phyloP scores from a whole-genome alignment of 345 rosid species.

The Anacardium occidentale region DNA sequence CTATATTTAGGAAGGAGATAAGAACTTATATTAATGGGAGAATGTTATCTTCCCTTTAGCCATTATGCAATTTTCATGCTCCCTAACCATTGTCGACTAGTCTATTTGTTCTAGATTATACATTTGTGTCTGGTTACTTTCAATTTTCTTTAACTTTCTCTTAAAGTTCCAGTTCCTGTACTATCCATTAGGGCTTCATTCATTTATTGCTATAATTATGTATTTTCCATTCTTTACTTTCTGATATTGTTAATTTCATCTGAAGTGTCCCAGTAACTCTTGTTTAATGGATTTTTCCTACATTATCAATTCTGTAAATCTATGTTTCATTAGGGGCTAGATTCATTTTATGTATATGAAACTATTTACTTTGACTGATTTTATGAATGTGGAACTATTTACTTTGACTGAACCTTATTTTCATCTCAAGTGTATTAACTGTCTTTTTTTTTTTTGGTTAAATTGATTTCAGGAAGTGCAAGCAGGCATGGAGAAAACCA shows the following conservation, averaged over 20 bases:
- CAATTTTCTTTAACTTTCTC: background rate
- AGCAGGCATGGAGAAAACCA: constrained; percentile 17
- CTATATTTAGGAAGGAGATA: background rate
- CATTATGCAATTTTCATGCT: background rate
- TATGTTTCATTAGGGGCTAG: too few species aligned
- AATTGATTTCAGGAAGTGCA: constrained; percentile 42
- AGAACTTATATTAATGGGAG: background rate
- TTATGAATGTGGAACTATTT: too few species aligned
- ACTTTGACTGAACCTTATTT: background rate
- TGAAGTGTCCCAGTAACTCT: background rate
- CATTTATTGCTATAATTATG: background rate
- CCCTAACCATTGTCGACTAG: background rate
- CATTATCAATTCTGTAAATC: too few species aligned
- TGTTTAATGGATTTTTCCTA: background rate
- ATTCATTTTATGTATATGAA: too few species aligned
- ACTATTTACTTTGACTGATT: too few species aligned
- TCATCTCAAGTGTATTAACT: background rate
- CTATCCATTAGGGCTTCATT: background rate
- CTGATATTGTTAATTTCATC: background rate
- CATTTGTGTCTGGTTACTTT: too few species aligned
- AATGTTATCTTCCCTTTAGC: background rate
- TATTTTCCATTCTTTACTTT: background rate
- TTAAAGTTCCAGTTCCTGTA: background rate
- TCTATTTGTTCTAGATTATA: background rate
- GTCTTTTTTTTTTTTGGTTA: too few species aligned